Base-by-base conservation (phyloP, 306 rosid genomes). In the Hippophae rhamnoides region DNA sequence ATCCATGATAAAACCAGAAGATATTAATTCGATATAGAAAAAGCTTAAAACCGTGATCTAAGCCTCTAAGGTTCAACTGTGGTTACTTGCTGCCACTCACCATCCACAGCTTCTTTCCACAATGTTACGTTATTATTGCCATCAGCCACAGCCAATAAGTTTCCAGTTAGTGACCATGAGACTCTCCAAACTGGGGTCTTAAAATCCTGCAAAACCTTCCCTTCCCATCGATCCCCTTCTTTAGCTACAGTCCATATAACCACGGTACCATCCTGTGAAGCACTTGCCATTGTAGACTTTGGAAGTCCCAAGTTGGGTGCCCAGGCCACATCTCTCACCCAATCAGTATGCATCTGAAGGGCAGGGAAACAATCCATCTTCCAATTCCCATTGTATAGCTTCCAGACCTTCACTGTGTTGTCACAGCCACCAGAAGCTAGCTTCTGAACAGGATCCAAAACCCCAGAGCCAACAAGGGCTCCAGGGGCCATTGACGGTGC, bases 301-400 rank as follows among this genome's bases (percentile, higher is more conserved):
- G 95, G 89, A 43, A 90, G 95, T 13, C 97, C 97, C 79, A 90
- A 69, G 78, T 87, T 90, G 48, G 97, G 97, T 5, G 97, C 94
- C 97, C 97, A 90, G 9, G 97, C 90, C 51, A 90, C 96, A 68
- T 83, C 94, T 61, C 90, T 74, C 59, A 87, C 96, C 90, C 90
- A 82, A 79, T 90, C 95, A 0, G 81, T 52, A 63, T 90, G 97
- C 95, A 77, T 90, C 43, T 79, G 81, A 77, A 87, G 89, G 50
- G 95, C 90, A 25, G 89, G 89, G 68, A 83, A 81, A 78, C 90
- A 82, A 54, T 90, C 97, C 90, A 81, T 81, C 83, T 83, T 90
- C 95, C 97, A 90, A 43, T 45, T 73, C 60, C 88, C 95, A 42
- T 90, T 78, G 70, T 46, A 68, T 23, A 90, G 78, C 67, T 88